Conservation (phyloP, 805 yeast species). For the Candida xiaguanensis region DNA sequence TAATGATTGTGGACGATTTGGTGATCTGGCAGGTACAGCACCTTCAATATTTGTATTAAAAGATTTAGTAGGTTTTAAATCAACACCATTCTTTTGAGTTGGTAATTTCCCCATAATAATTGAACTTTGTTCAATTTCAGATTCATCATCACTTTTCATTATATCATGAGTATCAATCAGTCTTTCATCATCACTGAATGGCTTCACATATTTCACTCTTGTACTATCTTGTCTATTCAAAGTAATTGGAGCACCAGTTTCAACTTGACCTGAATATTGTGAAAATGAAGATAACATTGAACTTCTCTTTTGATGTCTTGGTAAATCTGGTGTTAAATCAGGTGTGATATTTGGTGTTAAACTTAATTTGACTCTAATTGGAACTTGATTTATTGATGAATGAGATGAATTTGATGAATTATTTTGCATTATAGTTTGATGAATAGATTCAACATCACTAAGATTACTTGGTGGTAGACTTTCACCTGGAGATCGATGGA, state of each 20-base stretch:
- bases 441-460: slow-evolving; percentile 4
- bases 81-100: slow-evolving; percentile 2
- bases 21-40: slow-evolving; percentile 38
- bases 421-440: not conserved
- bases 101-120: slow-evolving; percentile 13
- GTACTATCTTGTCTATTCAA: slow-evolving; percentile 8
- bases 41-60: slow-evolving; percentile 33
- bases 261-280: slow-evolving; percentile 19
- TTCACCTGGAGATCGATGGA: not conserved
- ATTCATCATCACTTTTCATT: slow-evolving; percentile 3
- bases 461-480: slow-evolving; percentile 4
- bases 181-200: slow-evolving; percentile 2
- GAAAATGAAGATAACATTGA: slow-evolving; percentile 19
- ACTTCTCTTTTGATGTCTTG: slow-evolving; percentile 13
- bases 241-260: slow-evolving; percentile 14
- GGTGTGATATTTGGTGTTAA: no score
- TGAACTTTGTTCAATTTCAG: slow-evolving; percentile 10
- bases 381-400: not conserved
- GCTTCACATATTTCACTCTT: slow-evolving; percentile 3
- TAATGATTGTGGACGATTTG: slow-evolving; percentile 25
- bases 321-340: not conserved
- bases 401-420: not conserved
- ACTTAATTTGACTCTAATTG: not conserved
- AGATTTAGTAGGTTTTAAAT: slow-evolving; percentile 23
- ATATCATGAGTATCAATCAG: slow-evolving; percentile 5